Base-by-base conservation (phyloP, 257 asterid species). In the Scutellaria minor region DNA sequence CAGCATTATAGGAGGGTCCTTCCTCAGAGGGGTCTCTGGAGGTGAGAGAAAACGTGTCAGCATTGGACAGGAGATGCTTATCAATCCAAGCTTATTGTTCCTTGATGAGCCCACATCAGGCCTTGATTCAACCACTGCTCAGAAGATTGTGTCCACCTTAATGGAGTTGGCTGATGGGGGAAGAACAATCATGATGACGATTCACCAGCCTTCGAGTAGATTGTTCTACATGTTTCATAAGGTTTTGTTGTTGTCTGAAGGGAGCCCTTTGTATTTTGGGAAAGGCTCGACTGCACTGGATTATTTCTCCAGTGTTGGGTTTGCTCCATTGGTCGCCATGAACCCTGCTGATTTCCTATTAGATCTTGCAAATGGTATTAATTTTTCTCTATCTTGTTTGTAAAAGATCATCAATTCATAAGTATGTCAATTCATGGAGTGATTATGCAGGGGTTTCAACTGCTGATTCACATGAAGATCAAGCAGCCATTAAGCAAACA, bases 51-150 rank as follows among this genome's bases (percentile, higher is more conserved):
- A 90, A 71, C 75, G 98, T 8, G 96, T 92, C 2, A 92, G 96
- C 48, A 92, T 92, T 2, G 98, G 98, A 0, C 96, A 89, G 58
- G 97, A 92, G 64, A 84, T 92, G 98, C 87, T 92, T 0, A 86
- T 90, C 55, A 90, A 92, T 63, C 98, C 96, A 0, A 85, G 94
- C 24, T 55, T 92, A 48, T 48, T 92, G 75, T 79, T 92, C 50
- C 83, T 92, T 47, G 96, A 92, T 53, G 98, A 92, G 68, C 98
- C 98, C 3, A 90, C 98, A 1, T 92, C 98, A 0, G 96, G 96
- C 1, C 84, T 90, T 0, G 98, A 92, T 65, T 90, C 98, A 1
- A 92, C 96, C 3, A 90, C 96, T 0, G 96, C 96, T 6, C 92
- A 81, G 72, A 84, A 81, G 71, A 90, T 92, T 4, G 89, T 92